Conservation (phyloP, 2,329 filamentous ascomycete genomes). For the Dactylonectria macrodidyma region DNA sequence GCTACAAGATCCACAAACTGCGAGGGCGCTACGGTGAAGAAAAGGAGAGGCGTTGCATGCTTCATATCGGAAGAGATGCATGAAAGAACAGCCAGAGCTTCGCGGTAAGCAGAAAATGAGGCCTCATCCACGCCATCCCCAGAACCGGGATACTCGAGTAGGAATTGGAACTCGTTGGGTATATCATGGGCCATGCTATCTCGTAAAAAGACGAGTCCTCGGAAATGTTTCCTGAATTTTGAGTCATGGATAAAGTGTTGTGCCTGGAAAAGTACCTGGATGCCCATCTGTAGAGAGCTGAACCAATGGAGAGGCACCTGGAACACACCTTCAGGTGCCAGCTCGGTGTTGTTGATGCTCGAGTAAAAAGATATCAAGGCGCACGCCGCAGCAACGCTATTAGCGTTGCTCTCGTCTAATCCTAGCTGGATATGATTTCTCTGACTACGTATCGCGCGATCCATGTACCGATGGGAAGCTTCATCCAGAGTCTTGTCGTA, state of each 20-base stretch:
- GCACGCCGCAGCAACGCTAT: slow-evolving; percentile 2
- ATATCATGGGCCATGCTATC: not conserved
- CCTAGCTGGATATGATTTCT: not conserved
- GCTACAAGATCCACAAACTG: slow-evolving; percentile 5
- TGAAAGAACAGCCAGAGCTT: not conserved
- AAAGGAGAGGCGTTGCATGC: not conserved
- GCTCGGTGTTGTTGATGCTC: not conserved
- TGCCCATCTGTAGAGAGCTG: not conserved
- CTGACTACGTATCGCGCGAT: slow-evolving; percentile 14
- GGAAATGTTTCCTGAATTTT: not conserved
- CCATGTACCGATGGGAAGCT: slow-evolving; percentile 12
- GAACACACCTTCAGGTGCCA: not conserved
- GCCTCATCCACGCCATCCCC: not conserved
- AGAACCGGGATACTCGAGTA: slow-evolving; percentile 1
- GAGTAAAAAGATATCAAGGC: slow-evolving; percentile 3
- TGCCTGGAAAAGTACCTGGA: not conserved
- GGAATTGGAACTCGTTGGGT: slow-evolving; percentile 1
- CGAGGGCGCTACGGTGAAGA: not conserved
- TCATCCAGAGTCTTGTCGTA: slow-evolving; percentile 7
- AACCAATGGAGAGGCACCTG: slow-evolving; percentile 17
- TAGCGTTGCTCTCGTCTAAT: slow-evolving; percentile 6
- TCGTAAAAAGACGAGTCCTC: not conserved
- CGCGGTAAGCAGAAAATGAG: not conserved
- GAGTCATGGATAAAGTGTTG: not conserved
- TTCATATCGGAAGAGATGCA: not conserved